phyloP scores from a whole-genome alignment of 1,139 yeast genomes.

The Scheffersomyces cryptocercus region DNA sequence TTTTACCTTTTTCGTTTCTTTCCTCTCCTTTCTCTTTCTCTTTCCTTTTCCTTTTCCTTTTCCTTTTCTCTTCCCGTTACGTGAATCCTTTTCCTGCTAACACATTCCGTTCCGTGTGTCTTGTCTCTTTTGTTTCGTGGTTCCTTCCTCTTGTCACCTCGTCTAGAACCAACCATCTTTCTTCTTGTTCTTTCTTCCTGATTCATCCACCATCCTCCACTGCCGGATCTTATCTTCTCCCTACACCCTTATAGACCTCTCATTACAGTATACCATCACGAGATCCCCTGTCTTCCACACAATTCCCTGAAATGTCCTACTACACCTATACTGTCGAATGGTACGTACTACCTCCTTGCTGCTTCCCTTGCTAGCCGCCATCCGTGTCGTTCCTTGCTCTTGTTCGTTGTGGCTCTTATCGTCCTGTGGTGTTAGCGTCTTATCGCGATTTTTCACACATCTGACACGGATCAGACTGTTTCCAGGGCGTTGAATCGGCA shows the following conservation, averaged over 20 bases:
- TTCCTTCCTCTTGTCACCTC: neutral
- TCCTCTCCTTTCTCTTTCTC: neutral
- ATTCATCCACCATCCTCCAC: conserved; percentile 4
- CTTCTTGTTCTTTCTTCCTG: neutral
- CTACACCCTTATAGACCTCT: neutral
- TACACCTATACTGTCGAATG: conserved; percentile 18
- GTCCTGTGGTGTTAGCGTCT: too few relatives aligned
- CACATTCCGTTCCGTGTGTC: neutral
- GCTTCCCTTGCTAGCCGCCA: neutral
- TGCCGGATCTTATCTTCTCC: neutral
- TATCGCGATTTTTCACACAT: too few relatives aligned
- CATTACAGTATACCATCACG: neutral
- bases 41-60: neutral
- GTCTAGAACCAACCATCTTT: neutral
- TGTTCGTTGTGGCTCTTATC: too few relatives aligned
- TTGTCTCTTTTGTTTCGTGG: neutral
- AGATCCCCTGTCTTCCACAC: neutral
- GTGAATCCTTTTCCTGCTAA: too few relatives aligned
- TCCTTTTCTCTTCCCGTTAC: too few relatives aligned
- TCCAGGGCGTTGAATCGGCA: too few relatives aligned
- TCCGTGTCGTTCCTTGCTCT: conserved; percentile 1
- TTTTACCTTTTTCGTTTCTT: neutral
- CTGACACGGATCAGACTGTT: too few relatives aligned
- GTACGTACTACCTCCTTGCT: conserved; percentile 11
- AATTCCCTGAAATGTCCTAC: conserved; percentile 1